Evolutionary conservation across 805 yeast genomes (phyloP).

Genomic region (Spathaspora hagerdaliae): DNA sequence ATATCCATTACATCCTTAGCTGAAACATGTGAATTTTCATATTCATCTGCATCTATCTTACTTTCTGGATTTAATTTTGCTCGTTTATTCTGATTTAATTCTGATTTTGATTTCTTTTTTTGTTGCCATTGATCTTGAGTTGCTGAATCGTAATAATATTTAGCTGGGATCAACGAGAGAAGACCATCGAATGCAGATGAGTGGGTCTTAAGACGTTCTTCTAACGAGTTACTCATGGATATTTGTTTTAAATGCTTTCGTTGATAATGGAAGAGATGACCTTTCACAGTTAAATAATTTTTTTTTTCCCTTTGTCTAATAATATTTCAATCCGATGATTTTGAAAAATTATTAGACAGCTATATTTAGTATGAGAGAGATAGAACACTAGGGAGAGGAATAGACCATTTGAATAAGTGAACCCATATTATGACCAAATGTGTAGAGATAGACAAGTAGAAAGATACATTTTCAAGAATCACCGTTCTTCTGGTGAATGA

Average conservation of each 20-base stretch:
- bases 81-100: slow-evolving; percentile 55
- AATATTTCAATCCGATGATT: background rate
- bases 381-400: too few species aligned
- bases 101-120: slow-evolving; percentile 69
- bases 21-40: slow-evolving; percentile 36
- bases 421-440: too few species aligned
- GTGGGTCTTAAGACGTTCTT: slow-evolving; percentile 76
- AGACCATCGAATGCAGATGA: slow-evolving; percentile 85
- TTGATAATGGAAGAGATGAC: background rate
- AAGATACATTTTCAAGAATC: too few species aligned
- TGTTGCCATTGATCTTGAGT: slow-evolving; percentile 88
- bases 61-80: slow-evolving; percentile 73
- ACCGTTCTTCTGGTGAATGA: too few species aligned
- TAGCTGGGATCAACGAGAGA: slow-evolving; percentile 88
- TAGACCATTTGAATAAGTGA: too few species aligned
- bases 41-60: slow-evolving; percentile 40
- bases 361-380: too few species aligned
- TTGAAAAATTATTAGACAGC: too few species aligned
- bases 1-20: slow-evolving; percentile 61
- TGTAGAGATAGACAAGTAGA: too few species aligned
- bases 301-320: background rate
- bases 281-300: background rate
- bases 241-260: background rate
- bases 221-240: slow-evolving; percentile 54
- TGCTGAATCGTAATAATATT: slow-evolving; percentile 88